Evolutionary conservation across 805 yeast species (phyloP), one percentile per base, ranked within the genome.

Genomic region (Starmerella vaccinii): DNA sequence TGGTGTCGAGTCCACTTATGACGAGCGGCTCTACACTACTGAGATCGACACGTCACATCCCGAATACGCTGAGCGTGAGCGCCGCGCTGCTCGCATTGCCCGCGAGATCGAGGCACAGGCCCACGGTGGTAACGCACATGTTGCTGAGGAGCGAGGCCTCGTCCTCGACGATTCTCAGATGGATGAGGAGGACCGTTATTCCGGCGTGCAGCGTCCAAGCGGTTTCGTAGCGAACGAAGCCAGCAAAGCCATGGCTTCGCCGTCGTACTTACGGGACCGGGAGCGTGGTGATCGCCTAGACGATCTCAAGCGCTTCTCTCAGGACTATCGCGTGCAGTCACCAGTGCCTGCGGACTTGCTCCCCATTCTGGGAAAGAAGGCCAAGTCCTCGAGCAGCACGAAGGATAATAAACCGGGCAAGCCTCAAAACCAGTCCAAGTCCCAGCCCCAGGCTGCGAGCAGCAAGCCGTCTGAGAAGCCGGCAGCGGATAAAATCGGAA

Each of bases 131-230:
- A 88, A 85, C 62, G 69, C 77, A 26, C 97, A 92, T 64, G 56
- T 89, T 23, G 90, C 95, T 55, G 98, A 90, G 65, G 98, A 90
- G 66, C 79, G 98, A 65, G 95, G 95, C 23, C 55, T 79, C 15
- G 59, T 39, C 4, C 76, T 83, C 34, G 95, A 85, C 63, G 95
- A 85, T 62, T 77, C 84, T 53, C 95, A 95, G 16, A 58, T 85
- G 58, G 97, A 92, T 66, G 98, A 92, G 69, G 98, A 92, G 66
- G 96, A 89, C 66, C 84, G 84, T 67, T 92, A 89, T 63, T 87
- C 96, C 4, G 97, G 97, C 46, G 98, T 88, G 41, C 80, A 76
- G 52, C 77, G 92, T 61, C 62, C 27, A 5, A 6, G 10, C 15
- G 38, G 16, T 5, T 53, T 56, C 29, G 56, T 49, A 2, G 49